Base-by-base conservation (phyloP, 2,329 filamentous ascomycete genomes). In the Chaetomium strumarium region DNA sequence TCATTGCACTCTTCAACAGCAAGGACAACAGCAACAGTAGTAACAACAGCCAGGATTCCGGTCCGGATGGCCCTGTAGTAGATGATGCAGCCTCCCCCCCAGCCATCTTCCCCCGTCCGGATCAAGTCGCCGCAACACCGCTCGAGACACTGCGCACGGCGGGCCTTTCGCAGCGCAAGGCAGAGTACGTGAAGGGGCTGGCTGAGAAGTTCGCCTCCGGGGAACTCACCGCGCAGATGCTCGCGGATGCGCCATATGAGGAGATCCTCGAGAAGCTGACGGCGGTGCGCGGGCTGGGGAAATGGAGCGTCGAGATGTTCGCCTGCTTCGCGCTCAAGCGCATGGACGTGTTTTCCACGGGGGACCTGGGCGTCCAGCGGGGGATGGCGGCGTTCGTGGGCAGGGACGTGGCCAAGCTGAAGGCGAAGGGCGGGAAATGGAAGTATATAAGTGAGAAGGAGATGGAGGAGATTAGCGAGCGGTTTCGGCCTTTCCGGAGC, bases 251-350 rank as follows among this genome's bases (percentile, higher is more conserved):
- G 1, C 80, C 83, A 5, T 93, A 99, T 67, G 91, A 95, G 46
- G 88, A 95, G 60, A 79, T 99, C 8, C 76, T 96, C 58, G 81
- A 87, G 68, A 85, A 80, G 67, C 75, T 99, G 44, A 89, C 87
- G 44, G 88, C 90, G 1, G 90, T 99, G 5, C 79, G 92, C 10
- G 93, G 93, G 0, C 72, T 97, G 46, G 93, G 93, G 0, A 79
- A 78, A 49, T 97, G 93, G 93, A 91, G 85, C 44, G 90, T 95
- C 13, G 91, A 96, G 74, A 97, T 99, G 93, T 99, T 99, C 75
- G 89, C 91, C 46, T 90, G 88, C 69, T 97, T 99, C 70, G 88
- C 83, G n/a, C 75, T 99, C 38, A 97, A 96, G 77, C 78, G 91
- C 12, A 86, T 90, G 77, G 92, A 99, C 71, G 88, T 99, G 19